These are phyloP conservation scores for Glycine soja DNA, from an alignment of 306 rosid species.

Conservation along the genomic window DNA sequence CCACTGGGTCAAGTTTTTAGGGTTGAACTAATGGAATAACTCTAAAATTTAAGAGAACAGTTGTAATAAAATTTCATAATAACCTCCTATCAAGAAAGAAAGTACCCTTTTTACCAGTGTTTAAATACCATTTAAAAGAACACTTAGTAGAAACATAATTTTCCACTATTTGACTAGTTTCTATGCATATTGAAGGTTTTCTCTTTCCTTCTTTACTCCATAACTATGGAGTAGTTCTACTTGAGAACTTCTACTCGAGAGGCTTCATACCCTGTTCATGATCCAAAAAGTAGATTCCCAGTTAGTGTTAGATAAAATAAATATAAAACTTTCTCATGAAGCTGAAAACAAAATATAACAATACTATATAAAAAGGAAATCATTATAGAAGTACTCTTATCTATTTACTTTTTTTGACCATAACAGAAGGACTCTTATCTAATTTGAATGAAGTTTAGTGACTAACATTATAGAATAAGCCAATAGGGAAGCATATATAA, in stretches of 20 bases:
- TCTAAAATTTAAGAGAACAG: slow-evolving; percentile 15
- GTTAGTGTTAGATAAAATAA: slow-evolving; percentile 36
- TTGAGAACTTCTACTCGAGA: slow-evolving; percentile 57
- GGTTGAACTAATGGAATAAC: slow-evolving; percentile 16
- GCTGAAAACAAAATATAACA: slow-evolving; percentile 44
- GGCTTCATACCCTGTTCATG: slow-evolving; percentile 69
- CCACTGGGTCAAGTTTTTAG: background rate
- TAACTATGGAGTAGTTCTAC: too few species aligned
- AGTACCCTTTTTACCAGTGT: background rate
- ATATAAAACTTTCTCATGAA: slow-evolving; percentile 43
- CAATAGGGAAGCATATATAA: slow-evolving; percentile 28
- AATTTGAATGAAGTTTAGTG: slow-evolving; percentile 19
- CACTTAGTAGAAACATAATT: slow-evolving; percentile 3
- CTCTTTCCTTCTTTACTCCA: background rate
- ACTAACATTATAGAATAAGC: slow-evolving; percentile 19
- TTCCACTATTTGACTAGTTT: slow-evolving; percentile 31
- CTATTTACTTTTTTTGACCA: background rate
- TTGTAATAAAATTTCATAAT: slow-evolving; percentile 7
- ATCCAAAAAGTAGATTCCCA: slow-evolving; percentile 34
- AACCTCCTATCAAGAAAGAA: background rate
- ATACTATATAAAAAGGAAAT: background rate
- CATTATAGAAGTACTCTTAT: slow-evolving; percentile 15
- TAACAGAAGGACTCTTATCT: slow-evolving; percentile 24
- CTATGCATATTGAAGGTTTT: slow-evolving; percentile 5
- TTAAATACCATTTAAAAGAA: background rate